Evolutionary conservation across 2,329 filamentous ascomycete species (phyloP).

Genomic region (Alternaria incomplexa): DNA sequence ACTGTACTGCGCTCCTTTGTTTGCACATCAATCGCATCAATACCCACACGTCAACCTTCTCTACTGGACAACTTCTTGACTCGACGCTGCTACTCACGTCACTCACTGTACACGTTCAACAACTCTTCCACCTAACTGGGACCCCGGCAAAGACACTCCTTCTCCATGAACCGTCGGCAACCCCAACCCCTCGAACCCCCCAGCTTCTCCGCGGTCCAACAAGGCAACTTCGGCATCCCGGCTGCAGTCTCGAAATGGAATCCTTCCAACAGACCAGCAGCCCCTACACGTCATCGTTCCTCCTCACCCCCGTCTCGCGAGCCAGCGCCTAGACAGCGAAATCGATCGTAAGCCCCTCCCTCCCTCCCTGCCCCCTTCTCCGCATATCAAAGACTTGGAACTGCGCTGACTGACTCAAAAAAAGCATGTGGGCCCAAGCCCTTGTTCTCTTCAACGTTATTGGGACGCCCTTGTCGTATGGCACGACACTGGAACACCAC

Average conservation of each 20-base stretch:
- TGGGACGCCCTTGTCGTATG: slow-evolving; percentile 33
- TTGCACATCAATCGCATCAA: background rate
- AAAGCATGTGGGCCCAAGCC: slow-evolving; percentile 24
- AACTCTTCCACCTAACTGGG: too few species aligned
- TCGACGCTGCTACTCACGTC: too few species aligned
- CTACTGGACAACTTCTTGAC: too few species aligned
- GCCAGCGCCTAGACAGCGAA: background rate
- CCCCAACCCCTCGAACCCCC: background rate
- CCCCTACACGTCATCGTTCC: background rate
- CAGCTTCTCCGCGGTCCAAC: background rate
- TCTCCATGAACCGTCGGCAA: background rate
- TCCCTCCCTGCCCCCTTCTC: background rate
- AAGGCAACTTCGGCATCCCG: background rate
- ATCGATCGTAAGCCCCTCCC: background rate
- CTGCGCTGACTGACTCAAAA: too few species aligned
- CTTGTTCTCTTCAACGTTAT: slow-evolving; percentile 33
- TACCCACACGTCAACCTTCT: too few species aligned
- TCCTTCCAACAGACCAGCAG: background rate
- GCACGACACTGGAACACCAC: slow-evolving; percentile 29
- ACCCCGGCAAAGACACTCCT: too few species aligned
- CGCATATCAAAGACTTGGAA: too few species aligned
- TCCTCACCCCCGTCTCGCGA: background rate
- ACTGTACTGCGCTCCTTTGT: background rate
- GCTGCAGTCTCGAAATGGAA: background rate
- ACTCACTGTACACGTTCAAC: too few species aligned